Evolutionary conservation across 768 basidiomycete species (phyloP).

Genomic region (Boletus coccyginus): DNA sequence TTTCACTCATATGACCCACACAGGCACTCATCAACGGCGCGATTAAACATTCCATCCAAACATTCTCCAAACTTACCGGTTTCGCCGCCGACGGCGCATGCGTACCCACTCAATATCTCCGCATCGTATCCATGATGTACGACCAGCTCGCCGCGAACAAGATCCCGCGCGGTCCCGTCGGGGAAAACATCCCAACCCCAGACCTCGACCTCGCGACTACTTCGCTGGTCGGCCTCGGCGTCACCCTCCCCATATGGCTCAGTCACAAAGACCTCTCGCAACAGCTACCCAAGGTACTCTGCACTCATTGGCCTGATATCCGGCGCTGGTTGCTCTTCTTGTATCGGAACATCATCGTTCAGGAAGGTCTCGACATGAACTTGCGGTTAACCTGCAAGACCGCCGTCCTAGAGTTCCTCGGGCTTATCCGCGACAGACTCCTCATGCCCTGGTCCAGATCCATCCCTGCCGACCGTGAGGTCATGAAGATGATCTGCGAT

Average conservation of each 20-base stretch:
- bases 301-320: slow-evolving; percentile 22
- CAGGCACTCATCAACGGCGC: slow-evolving; percentile 17
- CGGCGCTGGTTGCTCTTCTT: slow-evolving; percentile 28
- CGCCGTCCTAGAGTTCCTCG: slow-evolving; percentile 26
- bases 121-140: slow-evolving; percentile 21
- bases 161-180: slow-evolving; percentile 15
- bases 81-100: slow-evolving; percentile 14
- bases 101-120: slow-evolving; percentile 20
- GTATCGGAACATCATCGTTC: slow-evolving; percentile 13
- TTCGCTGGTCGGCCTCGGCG: slow-evolving; percentile 19
- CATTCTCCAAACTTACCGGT: slow-evolving; percentile 13
- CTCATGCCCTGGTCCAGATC: slow-evolving; percentile 27
- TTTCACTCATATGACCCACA: neutral
- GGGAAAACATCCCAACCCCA: slow-evolving; percentile 1
- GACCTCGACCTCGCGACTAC: slow-evolving; percentile 13
- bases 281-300: slow-evolving; percentile 15
- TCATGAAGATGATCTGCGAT: slow-evolving; percentile 28
- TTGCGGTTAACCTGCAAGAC: slow-evolving; percentile 23
- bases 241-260: slow-evolving; percentile 26
- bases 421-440: slow-evolving; percentile 23
- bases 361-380: neutral
- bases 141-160: slow-evolving; percentile 17
- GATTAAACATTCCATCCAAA: slow-evolving; percentile 9
- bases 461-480: slow-evolving; percentile 22
- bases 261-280: slow-evolving; percentile 9